Conservation (phyloP, 1,284 basidiomycete genomes). For the Papiliotrema terrestris region DNA sequence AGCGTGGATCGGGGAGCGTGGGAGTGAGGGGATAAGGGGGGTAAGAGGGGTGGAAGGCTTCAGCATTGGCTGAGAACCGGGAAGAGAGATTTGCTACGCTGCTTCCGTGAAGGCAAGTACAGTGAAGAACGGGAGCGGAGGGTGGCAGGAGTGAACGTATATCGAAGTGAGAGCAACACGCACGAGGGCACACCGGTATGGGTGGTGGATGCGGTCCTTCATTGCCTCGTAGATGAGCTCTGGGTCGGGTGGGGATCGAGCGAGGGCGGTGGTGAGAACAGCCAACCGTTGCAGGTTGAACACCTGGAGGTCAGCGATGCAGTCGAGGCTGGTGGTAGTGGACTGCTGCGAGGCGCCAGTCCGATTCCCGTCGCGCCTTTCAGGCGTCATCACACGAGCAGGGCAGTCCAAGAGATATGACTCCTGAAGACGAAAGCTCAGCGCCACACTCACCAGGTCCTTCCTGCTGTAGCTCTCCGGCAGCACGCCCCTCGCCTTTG, state of each 20-base stretch:
- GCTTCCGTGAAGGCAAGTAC: conserved; percentile 79
- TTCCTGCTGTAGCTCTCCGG: conserved; percentile 80
- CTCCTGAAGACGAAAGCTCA: too few relatives aligned
- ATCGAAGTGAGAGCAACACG: conserved; percentile 10
- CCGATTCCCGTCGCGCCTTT: too few relatives aligned
- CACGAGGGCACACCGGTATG: conserved; percentile 81
- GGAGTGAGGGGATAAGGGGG: too few relatives aligned
- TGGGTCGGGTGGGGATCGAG: conserved; percentile 83
- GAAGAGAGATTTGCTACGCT: too few relatives aligned
- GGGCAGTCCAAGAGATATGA: too few relatives aligned
- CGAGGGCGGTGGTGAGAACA: conserved; percentile 94
- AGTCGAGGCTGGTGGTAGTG: too few relatives aligned
- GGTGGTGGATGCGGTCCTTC: conserved; percentile 98
- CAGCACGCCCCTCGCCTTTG: conserved; percentile 84
- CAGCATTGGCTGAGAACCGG: too few relatives aligned
- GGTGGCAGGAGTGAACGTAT: conserved; percentile 39
- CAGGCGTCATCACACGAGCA: too few relatives aligned
- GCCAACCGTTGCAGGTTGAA: conserved; percentile 97
- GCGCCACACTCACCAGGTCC: conserved; percentile 69
- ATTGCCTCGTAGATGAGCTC: conserved; percentile 97
- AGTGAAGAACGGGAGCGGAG: conserved; percentile 75
- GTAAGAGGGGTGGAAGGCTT: too few relatives aligned
- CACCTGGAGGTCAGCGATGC: conserved; percentile 57
- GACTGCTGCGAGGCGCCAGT: too few relatives aligned
- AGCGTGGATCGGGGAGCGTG: too few relatives aligned